Conservation (phyloP, 306 rosid species). For the Cicer arietinum region DNA sequence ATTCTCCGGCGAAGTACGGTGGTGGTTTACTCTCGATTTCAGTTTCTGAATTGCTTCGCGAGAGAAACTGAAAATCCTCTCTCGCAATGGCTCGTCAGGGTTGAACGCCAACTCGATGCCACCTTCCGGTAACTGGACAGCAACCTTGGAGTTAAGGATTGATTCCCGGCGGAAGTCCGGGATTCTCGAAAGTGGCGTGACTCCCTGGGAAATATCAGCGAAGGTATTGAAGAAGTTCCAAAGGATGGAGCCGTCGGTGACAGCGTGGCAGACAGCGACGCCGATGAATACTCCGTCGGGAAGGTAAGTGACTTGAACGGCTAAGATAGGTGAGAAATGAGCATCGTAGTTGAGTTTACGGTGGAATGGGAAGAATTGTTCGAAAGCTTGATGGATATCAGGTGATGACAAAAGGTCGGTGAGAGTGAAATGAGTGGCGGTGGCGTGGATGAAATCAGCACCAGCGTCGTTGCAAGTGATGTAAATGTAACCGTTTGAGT, state of each 20-base stretch:
- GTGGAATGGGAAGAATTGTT: slow-evolving; percentile 63
- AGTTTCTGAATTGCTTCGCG: slow-evolving; percentile 59
- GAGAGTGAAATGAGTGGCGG: slow-evolving; percentile 37
- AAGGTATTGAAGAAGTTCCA: slow-evolving; percentile 95
- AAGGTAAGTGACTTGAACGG: slow-evolving; percentile 74
- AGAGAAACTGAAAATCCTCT: slow-evolving; percentile 76
- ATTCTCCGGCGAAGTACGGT: neutral
- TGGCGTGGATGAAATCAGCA: slow-evolving; percentile 65
- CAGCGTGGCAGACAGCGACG: slow-evolving; percentile 70
- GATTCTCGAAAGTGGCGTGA: slow-evolving; percentile 16
- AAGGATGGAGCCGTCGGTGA: slow-evolving; percentile 73
- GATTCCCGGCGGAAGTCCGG: slow-evolving; percentile 75
- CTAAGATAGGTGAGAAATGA: slow-evolving; percentile 64
- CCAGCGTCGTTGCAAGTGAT: slow-evolving; percentile 82
- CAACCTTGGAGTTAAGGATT: slow-evolving; percentile 52
- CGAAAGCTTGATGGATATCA: slow-evolving; percentile 52
- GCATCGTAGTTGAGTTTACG: slow-evolving; percentile 66
- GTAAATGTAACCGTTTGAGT: slow-evolving; percentile 57
- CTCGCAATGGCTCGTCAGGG: slow-evolving; percentile 53
- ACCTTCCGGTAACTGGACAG: slow-evolving; percentile 60
- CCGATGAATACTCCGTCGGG: slow-evolving; percentile 80
- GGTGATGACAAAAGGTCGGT: slow-evolving; percentile 57
- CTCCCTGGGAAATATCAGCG: slow-evolving; percentile 57
- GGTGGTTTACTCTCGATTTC: slow-evolving; percentile 59
- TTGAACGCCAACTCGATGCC: slow-evolving; percentile 66